These are phyloP conservation scores for Arachnopeziza araneosa DNA, from an alignment of 2,329 filamentous ascomycete species.

Conservation along the genomic window DNA sequence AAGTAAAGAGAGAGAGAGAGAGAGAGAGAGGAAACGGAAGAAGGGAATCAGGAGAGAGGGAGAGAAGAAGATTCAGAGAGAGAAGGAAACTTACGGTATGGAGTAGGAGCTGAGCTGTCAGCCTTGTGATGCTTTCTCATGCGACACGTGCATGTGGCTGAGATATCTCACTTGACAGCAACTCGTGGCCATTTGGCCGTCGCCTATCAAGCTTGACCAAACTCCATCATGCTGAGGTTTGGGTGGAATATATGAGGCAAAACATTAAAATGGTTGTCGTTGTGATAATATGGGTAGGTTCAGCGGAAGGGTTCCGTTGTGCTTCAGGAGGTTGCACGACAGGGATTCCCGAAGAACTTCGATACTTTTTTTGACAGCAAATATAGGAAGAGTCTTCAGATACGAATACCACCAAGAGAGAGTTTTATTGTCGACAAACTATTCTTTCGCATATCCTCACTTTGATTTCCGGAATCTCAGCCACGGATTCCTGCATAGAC, in stretches of 20 bases:
- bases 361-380: too few relatives aligned
- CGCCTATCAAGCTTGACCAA: background rate
- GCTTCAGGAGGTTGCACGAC: too few relatives aligned
- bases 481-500: too few relatives aligned
- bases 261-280: background rate
- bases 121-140: background rate
- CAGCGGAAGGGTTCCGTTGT: too few relatives aligned
- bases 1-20: background rate
- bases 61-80: too few relatives aligned
- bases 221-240: background rate
- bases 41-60: background rate
- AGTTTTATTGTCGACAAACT: too few relatives aligned
- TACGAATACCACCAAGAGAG: too few relatives aligned
- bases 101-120: background rate
- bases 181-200: background rate
- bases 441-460: too few relatives aligned
- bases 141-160: background rate
- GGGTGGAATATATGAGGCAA: background rate
- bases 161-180: background rate
- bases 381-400: too few relatives aligned
- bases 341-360: too few relatives aligned
- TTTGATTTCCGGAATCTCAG: too few relatives aligned
- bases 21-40: background rate
- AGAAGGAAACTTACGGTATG: background rate
- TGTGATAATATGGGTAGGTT: too few relatives aligned